Evolutionary conservation across 306 rosid species (phyloP).

Genomic region (Crotalaria pallida): DNA sequence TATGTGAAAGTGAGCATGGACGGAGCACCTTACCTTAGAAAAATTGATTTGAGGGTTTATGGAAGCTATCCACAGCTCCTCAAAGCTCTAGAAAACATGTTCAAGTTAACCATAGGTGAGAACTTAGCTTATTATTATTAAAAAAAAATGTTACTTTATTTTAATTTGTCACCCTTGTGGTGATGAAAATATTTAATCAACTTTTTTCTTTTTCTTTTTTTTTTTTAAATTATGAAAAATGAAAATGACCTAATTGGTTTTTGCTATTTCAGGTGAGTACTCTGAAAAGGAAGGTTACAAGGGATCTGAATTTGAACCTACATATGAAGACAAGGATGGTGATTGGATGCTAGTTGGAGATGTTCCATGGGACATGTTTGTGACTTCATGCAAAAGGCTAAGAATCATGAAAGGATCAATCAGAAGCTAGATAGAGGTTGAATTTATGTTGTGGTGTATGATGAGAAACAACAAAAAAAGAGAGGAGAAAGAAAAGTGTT

Average conservation of each 20-base stretch:
- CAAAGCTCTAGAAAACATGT: slow-evolving; percentile 69
- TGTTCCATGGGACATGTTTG: slow-evolving; percentile 97
- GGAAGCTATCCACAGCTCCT: slow-evolving; percentile 59
- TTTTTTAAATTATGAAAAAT: no score
- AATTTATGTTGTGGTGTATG: slow-evolving; percentile 69
- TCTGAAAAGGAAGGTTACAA: slow-evolving; percentile 85
- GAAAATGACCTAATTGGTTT: not conserved
- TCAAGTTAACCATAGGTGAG: slow-evolving; percentile 67
- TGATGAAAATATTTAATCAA: not conserved
- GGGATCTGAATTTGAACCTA: slow-evolving; percentile 83
- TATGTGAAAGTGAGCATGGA: slow-evolving; percentile 92
- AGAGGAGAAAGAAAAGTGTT: not conserved
- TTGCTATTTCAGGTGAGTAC: slow-evolving; percentile 48
- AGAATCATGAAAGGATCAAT: slow-evolving; percentile 86
- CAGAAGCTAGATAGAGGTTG: slow-evolving; percentile 79
- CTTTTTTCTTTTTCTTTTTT: not conserved
- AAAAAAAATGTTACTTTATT: not conserved
- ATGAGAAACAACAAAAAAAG: slow-evolving; percentile 25
- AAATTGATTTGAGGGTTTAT: slow-evolving; percentile 68
- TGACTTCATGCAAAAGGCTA: slow-evolving; percentile 78
- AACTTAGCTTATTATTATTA: not conserved
- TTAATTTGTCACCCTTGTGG: not conserved
- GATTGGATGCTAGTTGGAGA: slow-evolving; percentile 99
- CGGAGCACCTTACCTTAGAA: slow-evolving; percentile 95
- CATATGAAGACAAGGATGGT: slow-evolving; percentile 90